Evolutionary conservation across 2,329 filamentous ascomycete species (phyloP).

Genomic region (Penicillium sp.): DNA sequence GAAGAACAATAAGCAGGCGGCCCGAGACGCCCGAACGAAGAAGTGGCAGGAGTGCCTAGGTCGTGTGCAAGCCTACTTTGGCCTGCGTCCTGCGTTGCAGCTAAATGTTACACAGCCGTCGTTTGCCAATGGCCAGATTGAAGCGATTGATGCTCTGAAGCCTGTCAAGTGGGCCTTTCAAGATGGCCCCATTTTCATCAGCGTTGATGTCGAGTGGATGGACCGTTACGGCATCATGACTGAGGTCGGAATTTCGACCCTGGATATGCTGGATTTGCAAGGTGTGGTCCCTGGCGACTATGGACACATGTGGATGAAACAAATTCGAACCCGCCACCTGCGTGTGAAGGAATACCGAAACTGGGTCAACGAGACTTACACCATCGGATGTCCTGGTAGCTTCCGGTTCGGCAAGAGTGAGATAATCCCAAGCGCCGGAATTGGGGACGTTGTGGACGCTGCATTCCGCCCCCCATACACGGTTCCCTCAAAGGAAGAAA

Average conservation of each 20-base stretch:
- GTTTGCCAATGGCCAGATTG: neutral
- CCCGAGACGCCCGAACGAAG: conserved; percentile 40
- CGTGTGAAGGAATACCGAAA: conserved; percentile 67
- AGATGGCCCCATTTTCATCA: conserved; percentile 65
- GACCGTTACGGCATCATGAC: conserved; percentile 70
- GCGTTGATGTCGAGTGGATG: conserved; percentile 78
- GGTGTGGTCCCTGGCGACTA: conserved; percentile 57
- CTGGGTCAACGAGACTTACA: conserved; percentile 64
- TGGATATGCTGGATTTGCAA: conserved; percentile 66
- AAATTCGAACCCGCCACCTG: conserved; percentile 71
- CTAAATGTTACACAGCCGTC: neutral
- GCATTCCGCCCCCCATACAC: conserved; percentile 57
- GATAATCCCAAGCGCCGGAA: conserved; percentile 48
- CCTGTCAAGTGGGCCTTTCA: conserved; percentile 46
- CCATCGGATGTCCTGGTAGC: conserved; percentile 69
- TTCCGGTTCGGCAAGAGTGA: conserved; percentile 69
- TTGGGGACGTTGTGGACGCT: conserved; percentile 47
- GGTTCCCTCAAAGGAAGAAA: conserved; percentile 4
- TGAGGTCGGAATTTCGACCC: conserved; percentile 77
- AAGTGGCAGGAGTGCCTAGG: conserved; percentile 55
- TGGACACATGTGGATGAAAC: conserved; percentile 64
- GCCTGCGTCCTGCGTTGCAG: conserved; percentile 49
- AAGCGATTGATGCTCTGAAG: conserved; percentile 47
- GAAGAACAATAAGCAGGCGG: conserved; percentile 50
- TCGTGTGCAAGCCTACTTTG: conserved; percentile 67